Base-by-base conservation (phyloP, 139 green algal species). In the Microglena sp. region DNA sequence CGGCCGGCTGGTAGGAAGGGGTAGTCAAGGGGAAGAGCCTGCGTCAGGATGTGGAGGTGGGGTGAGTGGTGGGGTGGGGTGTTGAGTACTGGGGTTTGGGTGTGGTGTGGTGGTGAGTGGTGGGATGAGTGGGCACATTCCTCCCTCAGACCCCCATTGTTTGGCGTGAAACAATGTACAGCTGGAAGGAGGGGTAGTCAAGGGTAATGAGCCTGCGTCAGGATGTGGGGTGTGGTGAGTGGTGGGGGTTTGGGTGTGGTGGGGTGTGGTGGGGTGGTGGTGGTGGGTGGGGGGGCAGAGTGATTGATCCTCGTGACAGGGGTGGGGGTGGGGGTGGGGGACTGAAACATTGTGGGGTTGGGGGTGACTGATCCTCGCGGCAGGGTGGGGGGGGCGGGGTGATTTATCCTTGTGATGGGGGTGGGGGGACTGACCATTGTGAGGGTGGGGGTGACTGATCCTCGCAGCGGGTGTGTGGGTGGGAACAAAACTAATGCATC, bases 181-280 rank as follows among this genome's bases (percentile, higher is more conserved):
- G 40, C 40, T 24, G 11, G 78, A 92, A 96, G 55, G 67, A 88
- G 33, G 92, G 92, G 53, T 92, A 84, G 81, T 98, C 92, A 29
- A 98, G 82, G 0, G 90, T 97, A 66, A 98, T 77, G 5, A 95
- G 71, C 91, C 92, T 97, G 26, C 15, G 40, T 11, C 40, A 50
- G 15, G 18, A 11, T 50, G 40, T 50, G 40, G 18, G 40, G 40
- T 50, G 18, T 11, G 15, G 15, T 24, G 11, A 50, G 15, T 24
- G 15, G 40, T 24, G 40, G 40, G 11, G 11, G 11, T 11, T 11
- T 50, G 40, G 40, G 40, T 11, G 40, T 50, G 40, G 15, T 24
- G 18, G 15, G 40, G 40, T 11, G 40, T 50, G 40, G 40, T 11
- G 18, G 15, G 40, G 40, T 11, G 11, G 40, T 50, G 40, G 40